phyloP scores from a whole-genome alignment of 2,329 filamentous ascomycete genomes.

The Trichoderma hamatum region DNA sequence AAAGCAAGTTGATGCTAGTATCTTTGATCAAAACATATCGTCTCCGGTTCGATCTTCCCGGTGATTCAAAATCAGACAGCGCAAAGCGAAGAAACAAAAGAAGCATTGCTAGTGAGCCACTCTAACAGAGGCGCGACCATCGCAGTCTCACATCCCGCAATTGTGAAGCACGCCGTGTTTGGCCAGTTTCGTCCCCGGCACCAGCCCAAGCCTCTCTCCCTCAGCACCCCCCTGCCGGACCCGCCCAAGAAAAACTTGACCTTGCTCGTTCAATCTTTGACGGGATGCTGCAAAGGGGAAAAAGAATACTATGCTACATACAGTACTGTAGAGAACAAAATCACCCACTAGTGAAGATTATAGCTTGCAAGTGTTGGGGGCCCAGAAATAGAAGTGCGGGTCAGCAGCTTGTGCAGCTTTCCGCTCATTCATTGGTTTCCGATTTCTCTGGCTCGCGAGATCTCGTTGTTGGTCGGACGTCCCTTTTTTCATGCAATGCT shows the following conservation, averaged over 20 bases:
- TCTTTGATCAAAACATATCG: not conserved
- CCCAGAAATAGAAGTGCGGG: slow-evolving; percentile 21
- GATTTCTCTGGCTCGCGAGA: not conserved
- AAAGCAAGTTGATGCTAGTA: not conserved
- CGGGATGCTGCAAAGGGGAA: not conserved
- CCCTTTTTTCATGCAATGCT: not conserved
- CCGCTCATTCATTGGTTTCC: slow-evolving; percentile 14
- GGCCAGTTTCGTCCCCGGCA: slow-evolving; percentile 15
- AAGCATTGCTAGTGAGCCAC: not conserved
- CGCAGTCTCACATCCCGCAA: slow-evolving; percentile 22
- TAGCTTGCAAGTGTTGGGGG: not conserved
- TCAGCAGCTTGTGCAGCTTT: not conserved
- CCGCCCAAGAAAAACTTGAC: not conserved
- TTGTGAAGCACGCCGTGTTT: slow-evolving; percentile 25
- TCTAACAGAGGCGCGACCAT: slow-evolving; percentile 20
- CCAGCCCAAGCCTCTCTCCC: not conserved
- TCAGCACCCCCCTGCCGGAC: not conserved
- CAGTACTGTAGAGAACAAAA: not conserved
- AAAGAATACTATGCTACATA: not conserved
- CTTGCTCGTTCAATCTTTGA: not conserved
- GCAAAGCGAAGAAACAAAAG: not conserved
- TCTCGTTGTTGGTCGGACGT: slow-evolving; percentile 17
- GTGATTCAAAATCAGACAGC: not conserved
- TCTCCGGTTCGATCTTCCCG: not conserved
- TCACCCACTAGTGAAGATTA: not conserved